These are phyloP conservation scores for Colletotrichum noveboracense DNA, from an alignment of 2,329 filamentous ascomycete species.

Conservation along the genomic window DNA sequence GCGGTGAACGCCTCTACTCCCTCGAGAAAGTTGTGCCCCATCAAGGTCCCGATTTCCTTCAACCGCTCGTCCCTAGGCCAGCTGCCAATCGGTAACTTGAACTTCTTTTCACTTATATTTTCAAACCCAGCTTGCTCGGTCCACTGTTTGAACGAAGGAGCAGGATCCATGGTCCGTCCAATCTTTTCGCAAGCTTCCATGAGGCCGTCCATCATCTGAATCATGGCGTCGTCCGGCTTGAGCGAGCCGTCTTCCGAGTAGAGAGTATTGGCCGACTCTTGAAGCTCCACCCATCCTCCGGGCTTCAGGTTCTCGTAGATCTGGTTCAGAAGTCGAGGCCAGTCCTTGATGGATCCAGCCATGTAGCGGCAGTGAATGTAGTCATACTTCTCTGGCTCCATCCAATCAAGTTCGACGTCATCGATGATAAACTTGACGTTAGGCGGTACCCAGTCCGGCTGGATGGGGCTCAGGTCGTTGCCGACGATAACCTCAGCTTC, in stretches of 20 bases:
- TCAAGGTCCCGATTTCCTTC: conserved; percentile 41
- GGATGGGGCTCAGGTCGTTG: conserved; percentile 30
- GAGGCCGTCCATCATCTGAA: conserved; percentile 27
- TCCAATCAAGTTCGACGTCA: conserved; percentile 29
- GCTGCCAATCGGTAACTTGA: conserved; percentile 33
- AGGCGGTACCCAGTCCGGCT: conserved; percentile 26
- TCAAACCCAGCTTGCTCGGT: conserved; percentile 35
- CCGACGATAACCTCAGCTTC: conserved; percentile 37
- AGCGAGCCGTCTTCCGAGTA: conserved; percentile 1
- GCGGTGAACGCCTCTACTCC: conserved; percentile 25
- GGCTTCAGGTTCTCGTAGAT: conserved; percentile 6
- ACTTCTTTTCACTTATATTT: conserved; percentile 29
- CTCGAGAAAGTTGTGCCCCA: conserved; percentile 25
- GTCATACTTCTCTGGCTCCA: conserved; percentile 29
- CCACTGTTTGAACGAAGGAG: conserved; percentile 25
- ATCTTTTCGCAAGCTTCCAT: conserved; percentile 30
- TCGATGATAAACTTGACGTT: conserved; percentile 31
- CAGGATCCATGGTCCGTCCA: conserved; percentile 33
- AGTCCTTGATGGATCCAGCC: conserved; percentile 35
- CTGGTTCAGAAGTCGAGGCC: conserved; percentile 23
- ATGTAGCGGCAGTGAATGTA: conserved; percentile 41
- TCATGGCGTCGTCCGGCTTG: neutral
- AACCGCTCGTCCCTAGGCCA: conserved; percentile 46
- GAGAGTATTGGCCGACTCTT: conserved; percentile 1
- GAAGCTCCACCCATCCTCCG: conserved; percentile 8